Evolutionary conservation across 106 monocot genomes (phyloP).

Genomic region (Acorus calamus): DNA sequence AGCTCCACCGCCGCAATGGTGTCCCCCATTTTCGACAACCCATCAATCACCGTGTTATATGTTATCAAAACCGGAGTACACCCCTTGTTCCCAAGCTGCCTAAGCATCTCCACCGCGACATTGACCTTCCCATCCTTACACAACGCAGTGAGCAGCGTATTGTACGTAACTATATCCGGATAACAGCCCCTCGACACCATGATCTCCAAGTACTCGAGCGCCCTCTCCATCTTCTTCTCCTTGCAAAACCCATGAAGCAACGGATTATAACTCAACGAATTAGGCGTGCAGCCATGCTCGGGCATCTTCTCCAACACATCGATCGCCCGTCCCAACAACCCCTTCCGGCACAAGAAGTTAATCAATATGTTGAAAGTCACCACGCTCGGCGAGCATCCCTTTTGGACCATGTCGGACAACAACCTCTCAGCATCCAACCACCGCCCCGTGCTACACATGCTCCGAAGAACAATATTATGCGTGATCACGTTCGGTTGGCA

Average conservation of each 20-base stretch:
- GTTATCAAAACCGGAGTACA: conserved; percentile 65
- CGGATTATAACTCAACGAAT: conserved; percentile 72
- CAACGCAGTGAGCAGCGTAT: conserved; percentile 70
- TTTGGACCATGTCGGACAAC: conserved; percentile 47
- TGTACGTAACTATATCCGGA: conserved; percentile 76
- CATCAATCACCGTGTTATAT: conserved; percentile 76
- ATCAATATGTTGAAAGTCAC: conserved; percentile 84
- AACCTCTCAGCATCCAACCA: conserved; percentile 86
- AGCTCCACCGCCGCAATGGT: conserved; percentile 40
- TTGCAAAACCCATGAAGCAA: conserved; percentile 72
- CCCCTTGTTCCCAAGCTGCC: conserved; percentile 52
- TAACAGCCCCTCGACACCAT: conserved; percentile 82
- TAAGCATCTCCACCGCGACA: conserved; percentile 54
- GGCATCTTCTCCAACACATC: conserved; percentile 61
- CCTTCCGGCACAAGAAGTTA: conserved; percentile 78
- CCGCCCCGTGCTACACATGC: conserved; percentile 69
- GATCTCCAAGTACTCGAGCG: conserved; percentile 57
- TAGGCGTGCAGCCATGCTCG: conserved; percentile 62
- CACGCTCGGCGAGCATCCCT: conserved; percentile 55
- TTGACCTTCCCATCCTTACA: conserved; percentile 79
- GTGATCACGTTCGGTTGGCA: conserved; percentile 70
- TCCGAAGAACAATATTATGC: conserved; percentile 59
- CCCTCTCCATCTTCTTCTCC: conserved; percentile 70
- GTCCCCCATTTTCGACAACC: conserved; percentile 60
- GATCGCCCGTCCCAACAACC: conserved; percentile 47